Conservation (phyloP, 2,329 filamentous ascomycete species). For the Diaporthe amygdali region DNA sequence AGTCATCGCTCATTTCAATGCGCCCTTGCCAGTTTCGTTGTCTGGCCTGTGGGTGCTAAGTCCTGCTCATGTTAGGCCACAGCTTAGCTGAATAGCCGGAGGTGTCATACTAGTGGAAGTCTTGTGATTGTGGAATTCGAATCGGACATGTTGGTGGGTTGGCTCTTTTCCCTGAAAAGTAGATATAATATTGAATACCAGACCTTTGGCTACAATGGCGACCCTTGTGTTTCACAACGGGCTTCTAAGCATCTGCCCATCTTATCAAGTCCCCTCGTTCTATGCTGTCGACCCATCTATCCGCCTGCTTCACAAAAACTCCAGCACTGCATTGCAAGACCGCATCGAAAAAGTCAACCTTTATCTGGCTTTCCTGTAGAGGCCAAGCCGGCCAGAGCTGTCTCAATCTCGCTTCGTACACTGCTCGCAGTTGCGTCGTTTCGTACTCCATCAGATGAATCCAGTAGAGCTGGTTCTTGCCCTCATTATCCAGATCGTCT, state of each 20-base stretch:
- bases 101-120: too few relatives aligned
- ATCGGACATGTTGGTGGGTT: too few relatives aligned
- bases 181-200: too few relatives aligned
- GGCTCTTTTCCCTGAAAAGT: too few relatives aligned
- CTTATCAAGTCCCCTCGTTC: conserved; percentile 26
- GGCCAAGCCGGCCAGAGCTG: conserved; percentile 39
- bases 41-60: too few relatives aligned
- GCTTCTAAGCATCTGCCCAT: not conserved
- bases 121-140: too few relatives aligned
- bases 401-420: conserved; percentile 39
- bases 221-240: too few relatives aligned
- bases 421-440: conserved; percentile 40
- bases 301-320: conserved; percentile 29
- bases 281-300: conserved; percentile 32
- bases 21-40: too few relatives aligned
- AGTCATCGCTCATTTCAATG: too few relatives aligned
- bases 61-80: too few relatives aligned
- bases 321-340: conserved; percentile 30
- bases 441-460: conserved; percentile 47
- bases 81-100: too few relatives aligned
- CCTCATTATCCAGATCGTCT: conserved; percentile 42
- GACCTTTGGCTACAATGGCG: too few relatives aligned
- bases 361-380: conserved; percentile 32
- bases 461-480: conserved; percentile 45
- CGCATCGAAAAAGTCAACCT: conserved; percentile 37